A percentile compares a stretch with the other conserved stretches of the same genome.
These are phyloP conservation scores for Neurospora sp. DNA, from an alignment of 495 filamentous ascomycete genomes.

Conservation along the genomic window DNA sequence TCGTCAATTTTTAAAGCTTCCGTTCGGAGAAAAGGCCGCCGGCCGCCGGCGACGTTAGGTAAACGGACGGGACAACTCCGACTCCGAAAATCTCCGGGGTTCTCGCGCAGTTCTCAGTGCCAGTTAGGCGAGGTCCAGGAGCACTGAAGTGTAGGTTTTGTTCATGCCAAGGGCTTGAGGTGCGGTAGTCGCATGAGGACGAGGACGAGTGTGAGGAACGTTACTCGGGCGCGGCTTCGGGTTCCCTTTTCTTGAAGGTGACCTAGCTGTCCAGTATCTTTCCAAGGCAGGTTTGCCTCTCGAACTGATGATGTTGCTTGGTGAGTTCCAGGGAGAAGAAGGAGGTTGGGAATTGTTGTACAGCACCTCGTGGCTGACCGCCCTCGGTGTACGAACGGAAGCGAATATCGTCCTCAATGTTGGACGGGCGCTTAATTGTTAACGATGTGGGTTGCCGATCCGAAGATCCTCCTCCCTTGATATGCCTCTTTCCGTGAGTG, in stretches of 20 bases:
- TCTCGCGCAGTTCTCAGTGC: not conserved
- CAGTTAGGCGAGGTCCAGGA: not conserved
- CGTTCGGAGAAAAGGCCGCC: not conserved
- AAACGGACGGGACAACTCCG: not conserved
- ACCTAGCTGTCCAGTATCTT: not conserved
- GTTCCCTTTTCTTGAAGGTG: not conserved
- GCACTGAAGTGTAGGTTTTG: not conserved
- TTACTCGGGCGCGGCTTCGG: not conserved
- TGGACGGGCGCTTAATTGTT: not conserved
- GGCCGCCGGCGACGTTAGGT: not conserved
- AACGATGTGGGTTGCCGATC: not conserved
- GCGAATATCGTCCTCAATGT: not conserved
- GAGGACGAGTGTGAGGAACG: not conserved
- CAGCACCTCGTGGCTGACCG: not conserved
- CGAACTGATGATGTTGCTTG: not conserved
- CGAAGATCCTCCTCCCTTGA: not conserved
- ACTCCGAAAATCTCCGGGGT: not conserved
- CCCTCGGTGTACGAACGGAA: not conserved
- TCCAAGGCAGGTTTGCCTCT: not conserved
- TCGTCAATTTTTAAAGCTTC: not conserved
- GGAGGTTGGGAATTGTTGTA: not conserved
- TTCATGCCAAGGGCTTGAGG: not conserved
- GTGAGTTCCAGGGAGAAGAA: not conserved
- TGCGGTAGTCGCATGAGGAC: not conserved
- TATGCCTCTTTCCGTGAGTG: not conserved